Base-by-base conservation (phyloP, 306 rosid genomes). In the Medicago truncatula region DNA sequence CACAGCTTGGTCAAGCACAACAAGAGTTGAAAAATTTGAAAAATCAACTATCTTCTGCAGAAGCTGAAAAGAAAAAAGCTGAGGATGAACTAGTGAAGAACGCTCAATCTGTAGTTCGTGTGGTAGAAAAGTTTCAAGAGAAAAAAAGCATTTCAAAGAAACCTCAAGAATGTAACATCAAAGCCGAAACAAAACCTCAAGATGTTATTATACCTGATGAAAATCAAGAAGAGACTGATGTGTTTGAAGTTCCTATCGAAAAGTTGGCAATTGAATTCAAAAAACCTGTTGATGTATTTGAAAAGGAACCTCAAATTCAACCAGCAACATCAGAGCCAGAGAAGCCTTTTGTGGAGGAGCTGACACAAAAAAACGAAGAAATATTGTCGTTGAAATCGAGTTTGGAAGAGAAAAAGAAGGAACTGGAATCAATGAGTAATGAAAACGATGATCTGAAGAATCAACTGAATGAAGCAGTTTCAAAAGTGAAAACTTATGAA, bases 1-100 rank as follows among this genome's bases (percentile, higher is more conserved):
- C 92, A 17, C 96, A 92, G 80, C 96, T 92, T 56, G 94, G 94
- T 34, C 96, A 92, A 64, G 97, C 97, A 38, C 97, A 92, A 38
- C 81, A 80, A 65, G 97, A 92, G 76, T 71, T 92, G 74, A 85
- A 75, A 79, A 56, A 44, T 53, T 54, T 92, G 21, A 92, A 92
- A 83, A 82, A 92, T 28, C 97, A 92, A 84, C 79, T 92, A 77
- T 88, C 82, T 72, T 88, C 96, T 54, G 96, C 96, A 8, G 96
- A 92, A 75, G 94, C 96, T 52, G 97, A 96, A 25, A 92, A 87
- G 86, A 90, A 73, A 82, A 88, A 86, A 87, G 96, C 92, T 67
- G 89, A 92, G 74, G 83, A 88, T 70, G 82, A 87, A 66, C 82
- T 92, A 14, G 93, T 87, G 76, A 92, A 90, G 80, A 92, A 89